Evolutionary conservation across 441 rosid genomes (phyloP).

Genomic region (Aleurites moluccanus): DNA sequence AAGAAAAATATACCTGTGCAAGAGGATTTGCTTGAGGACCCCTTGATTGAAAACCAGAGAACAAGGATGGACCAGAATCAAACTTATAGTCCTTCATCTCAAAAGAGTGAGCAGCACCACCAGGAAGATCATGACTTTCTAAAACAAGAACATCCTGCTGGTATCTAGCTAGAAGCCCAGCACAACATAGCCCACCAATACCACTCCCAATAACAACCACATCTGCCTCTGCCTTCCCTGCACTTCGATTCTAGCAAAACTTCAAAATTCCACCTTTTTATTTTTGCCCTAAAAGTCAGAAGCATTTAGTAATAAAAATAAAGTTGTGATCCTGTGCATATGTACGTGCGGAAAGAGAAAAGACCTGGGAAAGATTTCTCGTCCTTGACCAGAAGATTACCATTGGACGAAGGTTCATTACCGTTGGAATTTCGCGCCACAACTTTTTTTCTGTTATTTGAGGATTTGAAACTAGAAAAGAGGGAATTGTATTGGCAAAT

Average conservation of each 20-base stretch:
- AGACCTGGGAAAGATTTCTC: conserved; percentile 46
- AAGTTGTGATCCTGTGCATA: neutral
- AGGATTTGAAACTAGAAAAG: conserved; percentile 23
- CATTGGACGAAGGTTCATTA: conserved; percentile 38
- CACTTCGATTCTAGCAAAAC: conserved; percentile 7
- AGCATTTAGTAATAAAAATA: neutral
- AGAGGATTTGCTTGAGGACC: conserved; percentile 95
- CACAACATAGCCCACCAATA: conserved; percentile 83
- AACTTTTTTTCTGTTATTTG: conserved; percentile 24
- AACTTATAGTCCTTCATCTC: conserved; percentile 75
- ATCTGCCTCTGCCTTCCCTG: conserved; percentile 84
- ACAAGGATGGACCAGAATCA: conserved; percentile 92
- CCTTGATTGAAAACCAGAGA: conserved; percentile 85
- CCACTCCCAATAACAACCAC: conserved; percentile 89
- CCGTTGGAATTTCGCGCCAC: conserved; percentile 42
- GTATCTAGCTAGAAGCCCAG: conserved; percentile 82
- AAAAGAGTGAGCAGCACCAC: conserved; percentile 87
- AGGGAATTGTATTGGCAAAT: conserved; percentile 12
- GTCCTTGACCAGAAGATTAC: conserved; percentile 37
- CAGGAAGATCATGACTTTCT: conserved; percentile 87
- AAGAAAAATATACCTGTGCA: conserved; percentile 59
- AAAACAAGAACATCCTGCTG: conserved; percentile 72
- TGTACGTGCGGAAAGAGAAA: neutral
- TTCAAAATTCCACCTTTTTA: neutral
- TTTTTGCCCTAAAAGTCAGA: neutral